phyloP scores from a whole-genome alignment of 2,329 filamentous ascomycete species.

The Diplodia intermedia region DNA sequence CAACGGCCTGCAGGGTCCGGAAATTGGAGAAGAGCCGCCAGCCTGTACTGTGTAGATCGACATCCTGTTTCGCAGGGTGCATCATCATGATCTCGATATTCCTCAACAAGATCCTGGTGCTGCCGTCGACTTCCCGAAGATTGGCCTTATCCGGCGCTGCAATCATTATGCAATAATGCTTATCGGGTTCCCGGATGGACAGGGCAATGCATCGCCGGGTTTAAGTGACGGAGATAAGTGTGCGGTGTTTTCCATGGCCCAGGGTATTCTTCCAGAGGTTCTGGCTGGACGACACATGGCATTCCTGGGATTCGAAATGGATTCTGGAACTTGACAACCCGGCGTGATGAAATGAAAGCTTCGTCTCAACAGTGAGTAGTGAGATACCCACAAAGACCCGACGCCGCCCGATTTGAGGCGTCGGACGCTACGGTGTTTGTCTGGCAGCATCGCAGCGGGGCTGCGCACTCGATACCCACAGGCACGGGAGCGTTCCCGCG shows the following conservation, averaged over 20 bases:
- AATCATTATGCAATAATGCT: constrained; percentile 24
- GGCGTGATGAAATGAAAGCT: neutral
- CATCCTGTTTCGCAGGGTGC: constrained; percentile 4
- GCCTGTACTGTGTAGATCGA: constrained; percentile 3
- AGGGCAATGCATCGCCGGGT: neutral
- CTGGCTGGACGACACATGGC: neutral
- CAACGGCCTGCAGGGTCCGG: constrained; percentile 11
- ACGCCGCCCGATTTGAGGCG: neutral
- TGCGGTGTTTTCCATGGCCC: constrained; percentile 7
- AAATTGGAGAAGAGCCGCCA: neutral
- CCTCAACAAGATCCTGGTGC: neutral
- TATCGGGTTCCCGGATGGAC: neutral
- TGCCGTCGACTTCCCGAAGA: neutral
- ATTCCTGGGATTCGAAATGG: neutral
- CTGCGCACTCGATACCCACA: neutral
- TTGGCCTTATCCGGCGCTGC: neutral
- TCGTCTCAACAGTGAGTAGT: neutral
- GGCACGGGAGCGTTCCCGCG: constrained; percentile 15
- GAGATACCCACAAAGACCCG: neutral
- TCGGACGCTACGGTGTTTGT: neutral
- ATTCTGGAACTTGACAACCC: neutral
- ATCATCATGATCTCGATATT: constrained; percentile 7
- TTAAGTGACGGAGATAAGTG: constrained; percentile 12
- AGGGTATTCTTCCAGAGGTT: neutral
- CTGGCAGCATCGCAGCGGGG: neutral